phyloP scores from a whole-genome alignment of 495 filamentous ascomycete species.

The Clavariopsis aquatica region DNA sequence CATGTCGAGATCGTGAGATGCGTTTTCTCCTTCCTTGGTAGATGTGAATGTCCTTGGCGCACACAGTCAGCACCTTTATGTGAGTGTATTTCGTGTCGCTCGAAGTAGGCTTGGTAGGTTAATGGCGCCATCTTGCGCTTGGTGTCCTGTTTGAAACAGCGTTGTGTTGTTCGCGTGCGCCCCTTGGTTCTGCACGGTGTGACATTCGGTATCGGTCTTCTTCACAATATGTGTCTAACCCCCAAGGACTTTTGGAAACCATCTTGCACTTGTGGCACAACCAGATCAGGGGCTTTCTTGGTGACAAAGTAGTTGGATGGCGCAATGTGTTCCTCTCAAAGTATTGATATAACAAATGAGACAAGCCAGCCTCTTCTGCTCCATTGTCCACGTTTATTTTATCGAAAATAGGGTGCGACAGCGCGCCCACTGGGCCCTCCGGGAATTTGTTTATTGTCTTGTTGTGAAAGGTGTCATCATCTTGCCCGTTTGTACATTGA shows the following conservation, averaged over 20 bases:
- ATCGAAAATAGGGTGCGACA: too few relatives aligned
- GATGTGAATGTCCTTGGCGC: neutral
- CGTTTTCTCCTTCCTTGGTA: neutral
- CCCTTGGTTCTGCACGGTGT: neutral
- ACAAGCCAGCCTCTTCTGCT: neutral
- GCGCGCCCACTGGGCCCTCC: too few relatives aligned
- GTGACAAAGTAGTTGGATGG: too few relatives aligned
- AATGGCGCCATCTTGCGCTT: neutral
- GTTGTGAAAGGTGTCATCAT: too few relatives aligned
- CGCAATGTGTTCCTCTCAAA: neutral
- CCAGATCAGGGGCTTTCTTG: too few relatives aligned
- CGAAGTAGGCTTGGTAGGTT: neutral
- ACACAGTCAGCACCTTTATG: neutral
- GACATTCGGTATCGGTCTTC: neutral
- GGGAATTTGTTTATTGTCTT: too few relatives aligned
- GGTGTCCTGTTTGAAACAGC: neutral
- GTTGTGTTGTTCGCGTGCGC: neutral
- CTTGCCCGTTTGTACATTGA: constrained; percentile 36
- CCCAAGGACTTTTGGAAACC: too few relatives aligned
- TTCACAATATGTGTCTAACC: too few relatives aligned
- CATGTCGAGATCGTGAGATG: neutral
- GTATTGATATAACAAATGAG: neutral
- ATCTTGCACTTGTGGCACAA: too few relatives aligned
- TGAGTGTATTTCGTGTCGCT: neutral
- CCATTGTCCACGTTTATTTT: too few relatives aligned